phyloP scores from a whole-genome alignment of 169 alveolate species.

The Plasmodium knowlesi region DNA sequence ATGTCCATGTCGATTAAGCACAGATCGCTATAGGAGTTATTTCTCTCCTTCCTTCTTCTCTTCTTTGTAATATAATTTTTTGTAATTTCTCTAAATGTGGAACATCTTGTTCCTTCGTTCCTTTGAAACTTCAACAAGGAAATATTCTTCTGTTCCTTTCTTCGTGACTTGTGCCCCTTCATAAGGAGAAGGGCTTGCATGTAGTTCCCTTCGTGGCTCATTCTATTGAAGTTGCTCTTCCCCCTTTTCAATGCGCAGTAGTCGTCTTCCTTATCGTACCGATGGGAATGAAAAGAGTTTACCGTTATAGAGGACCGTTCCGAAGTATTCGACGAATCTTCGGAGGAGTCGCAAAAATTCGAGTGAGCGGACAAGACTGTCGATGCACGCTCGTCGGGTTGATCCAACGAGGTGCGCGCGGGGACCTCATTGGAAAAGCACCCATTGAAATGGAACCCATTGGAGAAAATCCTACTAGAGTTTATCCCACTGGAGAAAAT shows the following conservation, averaged over 20 bases:
- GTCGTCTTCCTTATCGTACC: neutral
- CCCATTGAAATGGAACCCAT: neutral
- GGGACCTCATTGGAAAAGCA: neutral
- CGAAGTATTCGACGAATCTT: neutral
- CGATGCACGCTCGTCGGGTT: neutral
- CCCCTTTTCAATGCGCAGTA: neutral
- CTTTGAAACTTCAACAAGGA: neutral
- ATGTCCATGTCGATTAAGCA: constrained; percentile 71
- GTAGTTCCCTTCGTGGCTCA: neutral
- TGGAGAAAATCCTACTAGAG: neutral
- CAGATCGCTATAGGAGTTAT: constrained; percentile 26
- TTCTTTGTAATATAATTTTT: constrained; percentile 5
- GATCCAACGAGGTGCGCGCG: neutral
- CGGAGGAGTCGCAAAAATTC: neutral
- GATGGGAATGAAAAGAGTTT: neutral
- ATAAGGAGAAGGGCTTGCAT: neutral
- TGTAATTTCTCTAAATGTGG: neutral
- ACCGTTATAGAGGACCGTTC: neutral
- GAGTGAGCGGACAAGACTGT: neutral
- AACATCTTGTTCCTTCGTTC: neutral
- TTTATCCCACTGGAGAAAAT: neutral
- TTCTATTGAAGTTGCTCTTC: neutral
- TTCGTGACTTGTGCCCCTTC: neutral
- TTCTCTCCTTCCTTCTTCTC: neutral
- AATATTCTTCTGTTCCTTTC: neutral